Conservation (phyloP, 345 rosid species). For the Salix caprea region DNA sequence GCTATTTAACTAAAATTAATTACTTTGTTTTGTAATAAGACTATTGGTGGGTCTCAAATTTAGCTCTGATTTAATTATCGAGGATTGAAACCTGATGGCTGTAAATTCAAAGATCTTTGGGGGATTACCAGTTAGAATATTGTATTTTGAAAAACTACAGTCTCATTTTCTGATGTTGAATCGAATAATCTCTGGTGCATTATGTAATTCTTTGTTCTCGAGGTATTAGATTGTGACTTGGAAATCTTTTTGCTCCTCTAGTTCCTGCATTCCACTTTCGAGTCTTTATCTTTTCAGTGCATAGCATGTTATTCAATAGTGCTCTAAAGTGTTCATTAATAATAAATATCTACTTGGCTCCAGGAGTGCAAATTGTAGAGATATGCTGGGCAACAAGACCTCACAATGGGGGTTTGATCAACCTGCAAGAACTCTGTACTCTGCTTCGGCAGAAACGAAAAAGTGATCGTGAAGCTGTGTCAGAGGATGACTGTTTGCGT, state of each 20-base stretch:
- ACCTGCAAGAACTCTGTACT: conserved; percentile 71
- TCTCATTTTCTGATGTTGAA: neutral
- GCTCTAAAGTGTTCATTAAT: conserved; percentile 7
- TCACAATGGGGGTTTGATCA: conserved; percentile 84
- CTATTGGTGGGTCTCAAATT: neutral
- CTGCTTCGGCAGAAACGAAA: conserved; percentile 68
- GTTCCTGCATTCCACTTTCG: neutral
- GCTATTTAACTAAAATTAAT: neutral
- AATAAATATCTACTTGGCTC: conserved; percentile 26
- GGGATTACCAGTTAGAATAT: neutral
- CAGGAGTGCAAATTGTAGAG: conserved; percentile 93
- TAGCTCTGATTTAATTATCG: neutral
- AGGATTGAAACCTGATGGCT: neutral
- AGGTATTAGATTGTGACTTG: conserved; percentile 3
- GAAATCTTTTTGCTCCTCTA: neutral
- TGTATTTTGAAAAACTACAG: neutral
- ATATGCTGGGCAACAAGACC: conserved; percentile 90
- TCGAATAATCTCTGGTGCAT: neutral
- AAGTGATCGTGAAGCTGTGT: conserved; percentile 69
- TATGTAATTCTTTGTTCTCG: neutral
- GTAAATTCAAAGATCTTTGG: neutral
- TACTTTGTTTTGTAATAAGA: neutral
- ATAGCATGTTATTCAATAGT: neutral
- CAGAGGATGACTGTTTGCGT: conserved; percentile 94
- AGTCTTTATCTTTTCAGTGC: neutral